Conservation (phyloP, 768 basidiomycete species). For the Tricholoma furcatifolium region DNA sequence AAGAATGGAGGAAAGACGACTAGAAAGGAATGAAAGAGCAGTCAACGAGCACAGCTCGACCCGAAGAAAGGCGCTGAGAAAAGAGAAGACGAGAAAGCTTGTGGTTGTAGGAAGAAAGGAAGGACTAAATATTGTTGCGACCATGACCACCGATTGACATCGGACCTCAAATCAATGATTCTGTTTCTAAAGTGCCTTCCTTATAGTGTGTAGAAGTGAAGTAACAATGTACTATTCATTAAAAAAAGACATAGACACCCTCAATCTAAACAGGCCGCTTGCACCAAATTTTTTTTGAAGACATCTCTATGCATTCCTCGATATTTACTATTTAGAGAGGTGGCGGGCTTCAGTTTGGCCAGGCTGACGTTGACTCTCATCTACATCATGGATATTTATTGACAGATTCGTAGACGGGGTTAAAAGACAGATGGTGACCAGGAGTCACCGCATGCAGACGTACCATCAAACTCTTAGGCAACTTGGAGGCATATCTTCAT, state of each 20-base stretch:
- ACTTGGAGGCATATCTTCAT: neutral
- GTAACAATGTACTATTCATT: neutral
- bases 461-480: constrained; percentile 6
- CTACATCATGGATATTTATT: constrained; percentile 13
- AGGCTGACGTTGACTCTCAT: constrained; percentile 17
- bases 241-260: too few species aligned
- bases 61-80: constrained; percentile 20
- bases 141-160: constrained; percentile 8
- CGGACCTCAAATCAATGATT: constrained; percentile 22
- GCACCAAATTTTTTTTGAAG: neutral
- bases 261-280: too few species aligned
- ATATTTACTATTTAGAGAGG: constrained; percentile 18
- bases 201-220: neutral
- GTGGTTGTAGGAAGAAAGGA: constrained; percentile 10
- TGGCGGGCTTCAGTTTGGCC: constrained; percentile 30
- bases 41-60: constrained; percentile 31
- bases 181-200: constrained; percentile 12
- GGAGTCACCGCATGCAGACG: neutral
- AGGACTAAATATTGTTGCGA: neutral
- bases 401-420: neutral
- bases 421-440: neutral
- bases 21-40: constrained; percentile 23
- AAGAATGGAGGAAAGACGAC: constrained; percentile 26
- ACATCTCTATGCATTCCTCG: neutral
- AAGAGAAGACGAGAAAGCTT: constrained; percentile 11